These are phyloP conservation scores for Pestalotiopsis sp. DNA, from an alignment of 2,329 filamentous ascomycete genomes.

Conservation along the genomic window DNA sequence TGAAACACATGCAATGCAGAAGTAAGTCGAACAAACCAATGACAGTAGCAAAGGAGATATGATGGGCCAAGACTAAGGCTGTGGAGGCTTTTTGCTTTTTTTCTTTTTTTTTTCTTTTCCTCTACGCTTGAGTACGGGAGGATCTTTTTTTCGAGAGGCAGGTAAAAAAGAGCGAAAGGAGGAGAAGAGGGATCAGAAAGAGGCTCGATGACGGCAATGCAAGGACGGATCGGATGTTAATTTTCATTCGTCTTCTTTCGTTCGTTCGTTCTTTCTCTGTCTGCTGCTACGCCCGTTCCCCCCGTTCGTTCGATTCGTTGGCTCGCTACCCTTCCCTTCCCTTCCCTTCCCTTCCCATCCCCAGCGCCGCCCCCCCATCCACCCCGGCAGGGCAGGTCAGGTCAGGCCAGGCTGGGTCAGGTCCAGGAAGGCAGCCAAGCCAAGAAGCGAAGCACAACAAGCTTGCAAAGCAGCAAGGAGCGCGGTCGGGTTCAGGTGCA, in stretches of 20 bases:
- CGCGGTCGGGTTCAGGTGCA: background rate
- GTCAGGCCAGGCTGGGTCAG: background rate
- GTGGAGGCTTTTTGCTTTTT: background rate
- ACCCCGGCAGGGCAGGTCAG: slow-evolving; percentile 4
- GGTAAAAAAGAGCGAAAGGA: slow-evolving; percentile 1
- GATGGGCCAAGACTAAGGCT: background rate
- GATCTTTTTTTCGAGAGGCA: background rate
- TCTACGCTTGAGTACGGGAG: background rate
- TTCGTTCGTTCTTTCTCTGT: background rate
- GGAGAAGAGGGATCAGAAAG: background rate
- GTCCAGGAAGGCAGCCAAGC: background rate
- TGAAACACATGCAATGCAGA: slow-evolving; percentile 7
- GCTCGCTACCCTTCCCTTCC: too few relatives aligned
- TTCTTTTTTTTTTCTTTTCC: background rate
- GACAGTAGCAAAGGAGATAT: slow-evolving; percentile 2
- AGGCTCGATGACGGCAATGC: slow-evolving; percentile 4
- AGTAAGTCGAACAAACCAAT: slow-evolving; percentile 1
- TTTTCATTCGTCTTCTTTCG: slow-evolving; percentile 3
- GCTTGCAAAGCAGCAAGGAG: background rate
- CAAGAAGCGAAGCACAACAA: slow-evolving; percentile 2
- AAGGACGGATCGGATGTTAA: slow-evolving; percentile 12
- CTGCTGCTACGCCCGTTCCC: background rate
- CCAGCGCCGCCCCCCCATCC: too few relatives aligned
- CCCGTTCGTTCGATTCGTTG: background rate
- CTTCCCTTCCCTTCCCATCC: too few relatives aligned